Conservation (phyloP, 495 filamentous ascomycete species). For the Trichoderma erinaceum region DNA sequence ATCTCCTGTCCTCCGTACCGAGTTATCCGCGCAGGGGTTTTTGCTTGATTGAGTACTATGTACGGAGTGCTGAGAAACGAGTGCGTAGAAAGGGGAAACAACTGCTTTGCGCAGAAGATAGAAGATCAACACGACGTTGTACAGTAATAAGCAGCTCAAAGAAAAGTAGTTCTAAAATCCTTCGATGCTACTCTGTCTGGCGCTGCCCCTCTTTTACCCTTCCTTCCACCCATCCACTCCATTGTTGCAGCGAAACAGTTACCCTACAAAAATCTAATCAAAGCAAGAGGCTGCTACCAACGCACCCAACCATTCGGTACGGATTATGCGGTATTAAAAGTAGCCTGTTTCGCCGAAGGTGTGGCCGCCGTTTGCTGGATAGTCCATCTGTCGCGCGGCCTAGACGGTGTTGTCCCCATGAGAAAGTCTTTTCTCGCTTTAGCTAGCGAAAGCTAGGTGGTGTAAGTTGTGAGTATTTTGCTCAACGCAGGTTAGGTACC, state of each 20-base stretch:
- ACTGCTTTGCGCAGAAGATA: background rate
- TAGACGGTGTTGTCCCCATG: background rate
- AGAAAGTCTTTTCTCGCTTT: background rate
- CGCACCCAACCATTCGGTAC: constrained; percentile 5
- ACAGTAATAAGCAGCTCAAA: background rate
- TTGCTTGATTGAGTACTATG: too few relatives aligned
- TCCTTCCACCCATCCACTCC: constrained; percentile 6
- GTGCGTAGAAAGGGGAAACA: background rate
- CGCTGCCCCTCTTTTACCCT: constrained; percentile 13
- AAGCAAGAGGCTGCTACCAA: background rate
- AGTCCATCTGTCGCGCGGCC: too few relatives aligned
- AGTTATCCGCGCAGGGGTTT: background rate
- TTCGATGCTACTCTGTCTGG: background rate
- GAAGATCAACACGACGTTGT: background rate
- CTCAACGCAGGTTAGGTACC: too few relatives aligned
- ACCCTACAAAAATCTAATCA: background rate
- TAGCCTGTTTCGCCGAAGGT: background rate
- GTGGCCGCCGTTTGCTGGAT: too few relatives aligned
- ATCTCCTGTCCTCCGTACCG: background rate
- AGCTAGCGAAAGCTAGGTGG: too few relatives aligned
- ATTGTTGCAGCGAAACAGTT: background rate
- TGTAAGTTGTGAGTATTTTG: too few relatives aligned
- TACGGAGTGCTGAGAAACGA: background rate
- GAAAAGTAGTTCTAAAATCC: background rate
- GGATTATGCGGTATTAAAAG: constrained; percentile 6